Evolutionary conservation across 2,329 filamentous ascomycete species (phyloP).

Genomic region (Zelopaecilomyces penicillatus): DNA sequence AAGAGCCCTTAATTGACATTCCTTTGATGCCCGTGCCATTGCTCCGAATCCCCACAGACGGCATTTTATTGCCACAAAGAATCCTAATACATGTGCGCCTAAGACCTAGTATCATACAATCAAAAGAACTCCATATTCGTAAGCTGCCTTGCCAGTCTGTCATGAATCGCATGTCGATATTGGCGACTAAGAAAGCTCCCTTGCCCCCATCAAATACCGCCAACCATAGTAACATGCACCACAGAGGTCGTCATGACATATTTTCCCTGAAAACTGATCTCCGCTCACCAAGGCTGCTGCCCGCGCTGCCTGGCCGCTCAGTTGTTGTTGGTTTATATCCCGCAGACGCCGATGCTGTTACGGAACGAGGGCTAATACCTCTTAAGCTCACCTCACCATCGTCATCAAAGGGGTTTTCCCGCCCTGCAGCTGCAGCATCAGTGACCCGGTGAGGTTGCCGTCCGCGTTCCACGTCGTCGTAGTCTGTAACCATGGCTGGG

Average conservation of each 20-base stretch:
- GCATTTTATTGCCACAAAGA: no score
- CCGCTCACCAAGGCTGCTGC: conserved; percentile 57
- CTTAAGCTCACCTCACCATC: conserved; percentile 56
- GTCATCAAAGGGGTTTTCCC: conserved; percentile 63
- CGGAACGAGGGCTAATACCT: conserved; percentile 70
- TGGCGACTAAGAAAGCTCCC: no score
- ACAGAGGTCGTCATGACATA: conserved; percentile 34
- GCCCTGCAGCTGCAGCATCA: conserved; percentile 19
- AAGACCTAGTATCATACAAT: no score
- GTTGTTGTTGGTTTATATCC: conserved; percentile 18
- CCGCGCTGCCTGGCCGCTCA: conserved; percentile 27
- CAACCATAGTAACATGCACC: no score
- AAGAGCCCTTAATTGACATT: no score
- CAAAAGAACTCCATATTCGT: no score
- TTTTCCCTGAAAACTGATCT: conserved; percentile 64
- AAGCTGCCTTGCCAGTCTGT: no score
- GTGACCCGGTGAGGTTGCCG: conserved; percentile 36
- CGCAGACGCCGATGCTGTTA: conserved; percentile 38
- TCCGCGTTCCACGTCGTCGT: conserved; percentile 29
- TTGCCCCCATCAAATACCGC: no score
- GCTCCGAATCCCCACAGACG: no score
- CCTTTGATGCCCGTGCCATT: no score
- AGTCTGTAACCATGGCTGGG: conserved; percentile 15
- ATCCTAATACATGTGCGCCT: no score
- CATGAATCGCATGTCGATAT: no score